Base-by-base conservation (phyloP, 148 eudicot genomes). In the Chenopodium suecicum region DNA sequence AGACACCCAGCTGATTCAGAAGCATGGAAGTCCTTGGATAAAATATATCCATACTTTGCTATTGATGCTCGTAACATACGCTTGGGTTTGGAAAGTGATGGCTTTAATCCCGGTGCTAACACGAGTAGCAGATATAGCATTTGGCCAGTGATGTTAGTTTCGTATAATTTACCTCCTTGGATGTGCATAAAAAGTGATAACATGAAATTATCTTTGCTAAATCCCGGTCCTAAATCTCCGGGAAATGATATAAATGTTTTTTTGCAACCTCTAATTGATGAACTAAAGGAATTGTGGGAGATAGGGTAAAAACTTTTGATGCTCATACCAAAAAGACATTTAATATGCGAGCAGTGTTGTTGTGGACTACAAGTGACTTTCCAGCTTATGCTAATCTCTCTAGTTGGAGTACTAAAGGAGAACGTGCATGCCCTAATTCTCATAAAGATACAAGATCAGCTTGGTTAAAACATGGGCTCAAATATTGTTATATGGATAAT, bases 281-380 rank as follows among this genome's bases (percentile, higher is more conserved):
- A 73, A 48, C 13, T 73, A 10, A 73, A 29, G 7, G 22, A 75
- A 37, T 29, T 75, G 11, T 58, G 67, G 65, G 23, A 31, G 25
- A 17, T 37, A 2, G 66, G 3, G 2, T 12, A 1, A 54, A 29
- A 32, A 75, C 78, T 5, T 58, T 29, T 56, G 78, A 75, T 56
- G 67, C 63, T 1, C 34, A 62, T 58, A 58, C 4, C 2, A 29
- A 27, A 37, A 9, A 56, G 19, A 56, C 8, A 12, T 75, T 75
- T 17, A 19, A 56, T 2, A 19, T 75, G 63, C 20, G 2, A 0
- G 67, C 47, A 2, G 46, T 34, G 9, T n/a, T 75, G 2, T 2
- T 75, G n/a, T 75, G 46, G 78, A 75, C 78, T 0, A 54, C 58
- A 1, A 14, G 19, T 29, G 78, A 75, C 31, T 75, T 75, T 58